Conservation (phyloP, 805 yeast genomes). For the Ogataea degrootiae region DNA sequence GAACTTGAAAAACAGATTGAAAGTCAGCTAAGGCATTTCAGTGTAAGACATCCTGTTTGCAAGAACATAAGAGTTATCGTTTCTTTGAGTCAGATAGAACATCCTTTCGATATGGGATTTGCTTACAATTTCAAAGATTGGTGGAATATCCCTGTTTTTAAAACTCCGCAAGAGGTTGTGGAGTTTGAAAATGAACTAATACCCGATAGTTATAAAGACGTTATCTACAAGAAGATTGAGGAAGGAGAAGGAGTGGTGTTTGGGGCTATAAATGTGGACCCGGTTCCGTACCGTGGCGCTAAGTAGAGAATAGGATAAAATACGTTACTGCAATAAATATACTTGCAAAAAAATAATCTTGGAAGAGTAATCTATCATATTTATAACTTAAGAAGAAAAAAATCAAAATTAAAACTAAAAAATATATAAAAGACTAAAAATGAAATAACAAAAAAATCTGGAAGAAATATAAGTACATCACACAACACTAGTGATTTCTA, state of each 20-base stretch:
- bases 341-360: too few relatives aligned
- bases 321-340: too few relatives aligned
- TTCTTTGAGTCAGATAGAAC: slow-evolving; percentile 26
- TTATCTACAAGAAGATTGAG: slow-evolving; percentile 20
- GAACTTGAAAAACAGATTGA: slow-evolving; percentile 13
- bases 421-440: not conserved
- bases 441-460: not conserved
- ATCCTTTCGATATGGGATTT: slow-evolving; percentile 36
- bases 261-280: slow-evolving; percentile 13
- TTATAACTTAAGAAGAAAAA: not conserved
- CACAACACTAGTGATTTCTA: too few relatives aligned
- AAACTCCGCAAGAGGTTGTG: slow-evolving; percentile 13
- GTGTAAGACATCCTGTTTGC: slow-evolving; percentile 31
- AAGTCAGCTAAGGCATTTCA: slow-evolving; percentile 37
- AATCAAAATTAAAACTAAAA: not conserved
- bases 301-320: too few relatives aligned
- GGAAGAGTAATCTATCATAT: too few relatives aligned
- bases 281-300: not conserved
- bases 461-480: too few relatives aligned
- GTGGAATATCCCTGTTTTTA: slow-evolving; percentile 7
- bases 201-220: slow-evolving; percentile 19
- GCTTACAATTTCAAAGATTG: slow-evolving; percentile 33
- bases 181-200: slow-evolving; percentile 27
- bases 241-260: slow-evolving; percentile 24
- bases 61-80: slow-evolving; percentile 35